Conservation (phyloP, 768 basidiomycete species). For the Suillus subalutaceus region DNA sequence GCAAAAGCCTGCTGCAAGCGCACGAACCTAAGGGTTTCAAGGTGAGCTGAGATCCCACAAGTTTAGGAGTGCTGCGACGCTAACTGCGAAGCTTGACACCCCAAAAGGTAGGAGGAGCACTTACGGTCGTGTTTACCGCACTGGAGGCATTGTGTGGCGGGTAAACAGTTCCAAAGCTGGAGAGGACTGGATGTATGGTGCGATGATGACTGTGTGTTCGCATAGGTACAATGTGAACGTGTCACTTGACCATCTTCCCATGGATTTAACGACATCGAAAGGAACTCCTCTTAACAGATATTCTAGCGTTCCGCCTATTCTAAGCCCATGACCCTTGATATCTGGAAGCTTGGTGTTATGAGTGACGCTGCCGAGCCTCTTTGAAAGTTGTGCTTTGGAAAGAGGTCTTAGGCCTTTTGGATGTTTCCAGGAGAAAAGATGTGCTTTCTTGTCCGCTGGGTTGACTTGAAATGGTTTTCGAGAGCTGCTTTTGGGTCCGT, state of each 20-base stretch:
- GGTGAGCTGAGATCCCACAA: too few species aligned
- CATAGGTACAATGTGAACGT: conserved; percentile 33
- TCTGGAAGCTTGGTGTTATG: neutral
- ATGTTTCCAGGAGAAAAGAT: conserved; percentile 34
- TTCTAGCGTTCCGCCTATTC: conserved; percentile 31
- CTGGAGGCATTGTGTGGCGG: neutral
- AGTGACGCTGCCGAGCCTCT: neutral
- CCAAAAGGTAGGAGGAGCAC: too few species aligned
- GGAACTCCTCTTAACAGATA: conserved; percentile 30
- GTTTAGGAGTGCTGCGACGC: too few species aligned
- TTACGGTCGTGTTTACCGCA: neutral
- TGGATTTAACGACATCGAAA: conserved; percentile 35
- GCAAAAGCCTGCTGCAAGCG: too few species aligned
- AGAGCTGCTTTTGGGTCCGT: conserved; percentile 29
- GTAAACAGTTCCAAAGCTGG: neutral
- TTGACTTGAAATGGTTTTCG: conserved; percentile 21
- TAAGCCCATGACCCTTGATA: conserved; percentile 31
- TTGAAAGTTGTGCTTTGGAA: conserved; percentile 28
- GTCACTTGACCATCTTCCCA: conserved; percentile 38
- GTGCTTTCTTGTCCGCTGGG: neutral
- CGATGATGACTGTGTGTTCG: conserved; percentile 28
- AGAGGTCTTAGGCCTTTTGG: conserved; percentile 22
- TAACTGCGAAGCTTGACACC: too few species aligned
- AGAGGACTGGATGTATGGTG: conserved; percentile 28
- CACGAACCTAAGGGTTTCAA: too few species aligned